phyloP scores from a whole-genome alignment of 768 basidiomycete genomes.

The Piloderma croceum region DNA sequence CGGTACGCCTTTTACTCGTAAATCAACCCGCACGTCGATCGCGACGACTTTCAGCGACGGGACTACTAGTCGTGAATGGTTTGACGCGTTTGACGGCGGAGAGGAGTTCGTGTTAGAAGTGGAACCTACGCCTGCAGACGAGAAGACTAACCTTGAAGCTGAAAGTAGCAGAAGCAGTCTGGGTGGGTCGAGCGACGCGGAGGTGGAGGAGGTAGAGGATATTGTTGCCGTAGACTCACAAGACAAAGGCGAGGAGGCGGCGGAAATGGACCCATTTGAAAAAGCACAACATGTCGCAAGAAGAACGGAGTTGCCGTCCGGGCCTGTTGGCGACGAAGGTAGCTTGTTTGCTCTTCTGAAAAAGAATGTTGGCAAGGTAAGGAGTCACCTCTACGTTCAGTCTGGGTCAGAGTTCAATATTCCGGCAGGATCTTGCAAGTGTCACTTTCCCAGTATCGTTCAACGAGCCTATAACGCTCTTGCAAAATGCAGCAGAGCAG shows the following conservation, averaged over 20 bases:
- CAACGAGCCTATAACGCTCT: constrained; percentile 80
- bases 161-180: too few species aligned
- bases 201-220: constrained; percentile 30
- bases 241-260: too few species aligned
- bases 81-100: constrained; percentile 58
- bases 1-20: constrained; percentile 28
- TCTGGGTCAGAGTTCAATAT: not conserved
- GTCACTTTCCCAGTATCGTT: constrained; percentile 85
- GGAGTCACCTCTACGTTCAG: constrained; percentile 1
- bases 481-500: constrained; percentile 81
- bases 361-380: constrained; percentile 84
- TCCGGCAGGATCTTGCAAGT: constrained; percentile 65
- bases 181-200: constrained; percentile 51
- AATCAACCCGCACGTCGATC: constrained; percentile 41
- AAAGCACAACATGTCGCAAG: constrained; percentile 34
- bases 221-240: too few species aligned
- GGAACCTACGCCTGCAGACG: constrained; percentile 38
- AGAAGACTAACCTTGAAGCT: too few species aligned
- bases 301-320: constrained; percentile 55
- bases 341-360: constrained; percentile 78
- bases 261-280: too few species aligned
- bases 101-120: constrained; percentile 65
- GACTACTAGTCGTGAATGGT: constrained; percentile 60
- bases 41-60: constrained; percentile 47
- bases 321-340: constrained; percentile 66